Percentiles rank a stretch among this genome's conserved stretches.
phyloP scores from a whole-genome alignment of 768 basidiomycete species.

The Postia placenta region DNA sequence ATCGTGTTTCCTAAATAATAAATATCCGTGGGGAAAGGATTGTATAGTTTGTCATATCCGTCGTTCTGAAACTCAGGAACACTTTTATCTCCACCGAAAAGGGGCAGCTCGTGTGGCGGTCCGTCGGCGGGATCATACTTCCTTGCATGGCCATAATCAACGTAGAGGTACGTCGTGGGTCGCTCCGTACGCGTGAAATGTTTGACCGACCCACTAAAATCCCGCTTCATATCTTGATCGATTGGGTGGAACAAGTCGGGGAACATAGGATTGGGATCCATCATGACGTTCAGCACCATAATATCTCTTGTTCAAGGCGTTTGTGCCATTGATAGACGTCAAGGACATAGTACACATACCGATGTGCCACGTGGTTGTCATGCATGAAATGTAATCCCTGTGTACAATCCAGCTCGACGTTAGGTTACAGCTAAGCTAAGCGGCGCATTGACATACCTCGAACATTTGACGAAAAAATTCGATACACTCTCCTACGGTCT shows the following conservation, averaged over 20 bases:
- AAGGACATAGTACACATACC: constrained; percentile 18
- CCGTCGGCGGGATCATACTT: constrained; percentile 21
- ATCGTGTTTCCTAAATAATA: constrained; percentile 16
- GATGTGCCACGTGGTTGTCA: constrained; percentile 29
- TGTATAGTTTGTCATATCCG: constrained; percentile 4
- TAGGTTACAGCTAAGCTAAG: too few species aligned
- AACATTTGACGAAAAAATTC: constrained; percentile 22
- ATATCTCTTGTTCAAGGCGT: neutral
- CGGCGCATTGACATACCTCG: constrained; percentile 18
- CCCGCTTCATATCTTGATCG: neutral
- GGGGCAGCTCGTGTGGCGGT: constrained; percentile 16
- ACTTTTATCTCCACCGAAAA: constrained; percentile 15
- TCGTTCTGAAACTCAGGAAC: constrained; percentile 17
- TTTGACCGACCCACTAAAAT: constrained; percentile 4
- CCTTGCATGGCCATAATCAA: constrained; percentile 20
- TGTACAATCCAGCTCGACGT: too few species aligned
- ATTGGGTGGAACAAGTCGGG: constrained; percentile 14
- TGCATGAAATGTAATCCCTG: constrained; percentile 35
- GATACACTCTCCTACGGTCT: constrained; percentile 20
- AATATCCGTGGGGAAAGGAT: constrained; percentile 20
- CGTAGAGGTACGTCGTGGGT: constrained; percentile 22
- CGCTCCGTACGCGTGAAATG: constrained; percentile 16
- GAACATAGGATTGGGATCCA: constrained; percentile 14
- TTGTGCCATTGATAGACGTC: constrained; percentile 4
- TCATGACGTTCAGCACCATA: constrained; percentile 11